Evolutionary conservation across 192 early-diverging fungal genomes (phyloP), one percentile per base, ranked within the genome.

Genomic region (Pecoramyces ruminantium): DNA sequence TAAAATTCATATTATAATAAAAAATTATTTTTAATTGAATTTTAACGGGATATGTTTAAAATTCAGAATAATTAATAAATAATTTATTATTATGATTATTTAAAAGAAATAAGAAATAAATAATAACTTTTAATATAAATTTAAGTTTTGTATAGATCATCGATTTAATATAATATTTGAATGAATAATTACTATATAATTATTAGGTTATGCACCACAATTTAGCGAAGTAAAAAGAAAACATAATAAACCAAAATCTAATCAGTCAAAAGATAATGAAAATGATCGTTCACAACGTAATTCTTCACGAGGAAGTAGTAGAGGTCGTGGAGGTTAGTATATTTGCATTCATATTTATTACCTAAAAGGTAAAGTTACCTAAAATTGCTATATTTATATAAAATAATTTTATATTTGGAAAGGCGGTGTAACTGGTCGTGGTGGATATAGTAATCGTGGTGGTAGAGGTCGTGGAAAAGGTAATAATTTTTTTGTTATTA

Each of bases 161-260:
- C 3, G 30, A 34, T 34, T 34, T 6, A 34, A 34, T 34, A 11
- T 6, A 34, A 34, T 34, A 34, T 34, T 34, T 34, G 30, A 34
- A 34, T 34, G 11, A 40, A 30, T 40, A 39, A 82, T 40, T 77
- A 67, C 81, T 81, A 30, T 40, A 39, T 30, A 83, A 27, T 42
- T 78, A 78, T 82, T 87, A 94, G 95, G 95, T 79, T 90, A 89
- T 83, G 91, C 90, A 27, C 86, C 86, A 79, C 92, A 95, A 83
- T 97, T 95, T 93, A 93, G 93, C 30, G 92, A 96, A 85, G 95
- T 96, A 83, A 94, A 93, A 86, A 92, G 90, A 85, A 87, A 86
- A 77, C 91, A 93, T 79, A 82, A 85, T 81, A 92, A 92, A 81
- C 87, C 88, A 83, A 88, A 90, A 84, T 82, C 84, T 30, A 78